Conservation (phyloP, 352 stramenopile species). For the Phytophthora vignae region DNA sequence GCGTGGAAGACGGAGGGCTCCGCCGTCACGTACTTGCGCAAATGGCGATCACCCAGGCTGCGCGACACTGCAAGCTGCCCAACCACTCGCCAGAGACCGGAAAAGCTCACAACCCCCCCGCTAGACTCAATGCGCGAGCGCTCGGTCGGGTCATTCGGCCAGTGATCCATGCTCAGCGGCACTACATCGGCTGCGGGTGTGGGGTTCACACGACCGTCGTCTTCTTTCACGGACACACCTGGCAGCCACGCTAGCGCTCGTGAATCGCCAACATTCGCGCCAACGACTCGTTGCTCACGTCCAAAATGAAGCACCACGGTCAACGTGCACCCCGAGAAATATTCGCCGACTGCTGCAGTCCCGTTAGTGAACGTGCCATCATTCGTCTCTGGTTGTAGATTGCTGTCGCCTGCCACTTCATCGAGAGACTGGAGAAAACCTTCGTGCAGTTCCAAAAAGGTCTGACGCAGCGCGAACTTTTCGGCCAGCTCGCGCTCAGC, state of each 20-base stretch:
- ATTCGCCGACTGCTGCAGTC: slow-evolving; percentile 35
- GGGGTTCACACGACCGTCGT: not conserved
- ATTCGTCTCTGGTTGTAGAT: slow-evolving; percentile 5
- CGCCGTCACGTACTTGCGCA: slow-evolving; percentile 84
- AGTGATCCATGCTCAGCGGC: slow-evolving; percentile 68
- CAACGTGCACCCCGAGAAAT: slow-evolving; percentile 86
- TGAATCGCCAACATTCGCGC: slow-evolving; percentile 90
- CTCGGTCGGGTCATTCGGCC: slow-evolving; percentile 59
- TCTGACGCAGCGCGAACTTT: slow-evolving; percentile 69
- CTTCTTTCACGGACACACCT: not conserved
- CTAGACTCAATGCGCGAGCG: slow-evolving; percentile 76
- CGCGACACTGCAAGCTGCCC: slow-evolving; percentile 93
- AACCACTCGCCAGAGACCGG: slow-evolving; percentile 88
- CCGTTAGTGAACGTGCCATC: slow-evolving; percentile 14
- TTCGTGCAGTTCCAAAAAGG: slow-evolving; percentile 77
- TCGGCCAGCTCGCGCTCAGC: slow-evolving; percentile 50
- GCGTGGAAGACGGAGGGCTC: slow-evolving; percentile 79
- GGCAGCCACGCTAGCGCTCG: slow-evolving; percentile 63
- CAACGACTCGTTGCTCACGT: slow-evolving; percentile 57
- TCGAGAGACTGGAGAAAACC: slow-evolving; percentile 54
- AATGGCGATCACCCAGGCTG: slow-evolving; percentile 91
- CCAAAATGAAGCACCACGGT: slow-evolving; percentile 79
- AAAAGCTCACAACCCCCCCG: slow-evolving; percentile 75
- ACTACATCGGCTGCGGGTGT: slow-evolving; percentile 9
- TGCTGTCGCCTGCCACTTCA: slow-evolving; percentile 11